Base-by-base conservation (phyloP, 2,329 filamentous ascomycete species). In the Ilyonectria sp. region DNA sequence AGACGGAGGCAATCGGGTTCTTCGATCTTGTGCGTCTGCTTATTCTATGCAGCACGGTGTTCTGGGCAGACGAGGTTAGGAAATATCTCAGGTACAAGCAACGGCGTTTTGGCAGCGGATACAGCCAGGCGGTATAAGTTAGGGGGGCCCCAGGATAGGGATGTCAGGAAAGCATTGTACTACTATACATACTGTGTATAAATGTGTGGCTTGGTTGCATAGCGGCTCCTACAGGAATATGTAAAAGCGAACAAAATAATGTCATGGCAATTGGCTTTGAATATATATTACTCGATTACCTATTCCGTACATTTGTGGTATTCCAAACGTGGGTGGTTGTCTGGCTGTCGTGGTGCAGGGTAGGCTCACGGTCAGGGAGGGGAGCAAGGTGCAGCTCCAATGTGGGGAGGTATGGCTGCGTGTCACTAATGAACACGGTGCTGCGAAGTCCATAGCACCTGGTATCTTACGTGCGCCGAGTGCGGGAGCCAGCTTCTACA, bases 21-120 rank as follows among this genome's bases (percentile, higher is more conserved):
- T 83, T 87, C 67, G 96, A 99, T 84, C 81, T 98, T 63, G 76
- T 94, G 46, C 84, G 90, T 66, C 84, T 99, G 73, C 75, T 95
- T 31, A 79, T 90, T 52, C 85, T 99, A 68, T 93, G 95, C 68
- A 98, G 95, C 82, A 90, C 89, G 57, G 96, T 99, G 31, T 97
- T 99, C 80, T 98, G 94, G 94, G 94, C 91, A 13, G 96, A 99
- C 80, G 96, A 99, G 83, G 86, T 86, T 49, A 88, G 96, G 78
- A 99, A 99, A 83, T 97, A 92, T 84, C 88, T 87, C 76, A 87
- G 86, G 76, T 88, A 90, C 73, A 86, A 90, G 56, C 84, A 84
- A 76, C 84, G 86, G 79, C 86, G 87, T 76, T 79, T 89, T 67
- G 85, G 85, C n/a, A 81, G 80, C 67, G 88, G 89, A 60, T 93